Base-by-base conservation (phyloP, 768 basidiomycete species). In the Sarcodon aspratus region DNA sequence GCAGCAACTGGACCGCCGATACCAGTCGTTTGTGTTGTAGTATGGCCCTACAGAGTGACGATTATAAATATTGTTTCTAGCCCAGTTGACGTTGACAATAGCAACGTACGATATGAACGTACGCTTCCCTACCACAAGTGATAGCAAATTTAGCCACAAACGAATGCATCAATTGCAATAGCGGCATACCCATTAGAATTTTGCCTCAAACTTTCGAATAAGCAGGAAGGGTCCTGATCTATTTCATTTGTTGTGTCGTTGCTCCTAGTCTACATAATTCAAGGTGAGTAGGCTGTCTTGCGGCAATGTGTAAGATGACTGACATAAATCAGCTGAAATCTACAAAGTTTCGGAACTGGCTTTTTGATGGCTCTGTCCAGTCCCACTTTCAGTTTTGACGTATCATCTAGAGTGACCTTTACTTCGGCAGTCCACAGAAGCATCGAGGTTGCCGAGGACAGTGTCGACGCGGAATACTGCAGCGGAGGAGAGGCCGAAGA, bases 1-100 rank as follows among this genome's bases (percentile, higher is more conserved):
- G 87, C 82, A 0, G 90, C 72, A 56, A 85, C 70, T 50, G 82
- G 77, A 0, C 79, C 79, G 2, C 75, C 77, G 10, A 76, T 70
- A 31, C 95, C 94, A 1, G 93, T 95, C 9, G 92, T 95, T 66
- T 98, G 95, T 5, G 75, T 82, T 3, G 92, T 96, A 11, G 91
- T 79, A 62, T 94, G 91, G 11, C 91, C 90, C 86, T 89, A 31
- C 46, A 13, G 37, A 10, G 45, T 13, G 37, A 13, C 4, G 18
- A 3, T 18, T 13, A 38, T 18, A 38, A 38, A 38, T 38, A 13
- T 38, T 38, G 18, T 13, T 38, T 38, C 13, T 6, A 21, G 21
- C 45, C 21, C 17, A 9, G 61, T 75, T 57, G 58, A 87, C 87
- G 51, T 94, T 93, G 64, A 92, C 94, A n/a, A 94, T 72, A 21